Evolutionary conservation across 345 rosid genomes (phyloP).

Genomic region (Corchorus capsularis): DNA sequence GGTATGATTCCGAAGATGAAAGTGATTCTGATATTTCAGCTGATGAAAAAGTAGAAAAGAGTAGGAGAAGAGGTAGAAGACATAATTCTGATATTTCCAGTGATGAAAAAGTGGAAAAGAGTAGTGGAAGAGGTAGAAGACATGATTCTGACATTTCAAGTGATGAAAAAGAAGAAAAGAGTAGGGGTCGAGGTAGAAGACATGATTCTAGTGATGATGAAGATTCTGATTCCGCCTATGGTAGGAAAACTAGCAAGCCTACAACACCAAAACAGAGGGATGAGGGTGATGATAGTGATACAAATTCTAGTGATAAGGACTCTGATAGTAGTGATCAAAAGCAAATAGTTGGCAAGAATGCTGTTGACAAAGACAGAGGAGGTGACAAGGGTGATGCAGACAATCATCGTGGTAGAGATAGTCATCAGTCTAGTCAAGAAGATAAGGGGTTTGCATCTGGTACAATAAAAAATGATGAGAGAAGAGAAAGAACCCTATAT

Average conservation of each 20-base stretch:
- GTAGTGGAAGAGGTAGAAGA: conserved; percentile 21
- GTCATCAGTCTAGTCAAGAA: conserved; percentile 5
- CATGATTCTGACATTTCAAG: conserved; percentile 28
- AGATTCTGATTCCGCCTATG: conserved; percentile 28
- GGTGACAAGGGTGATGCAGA: conserved; percentile 14
- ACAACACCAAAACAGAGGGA: conserved; percentile 14
- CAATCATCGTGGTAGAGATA: not conserved
- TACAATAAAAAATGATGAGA: conserved; percentile 14
- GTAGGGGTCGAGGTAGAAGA: conserved; percentile 21
- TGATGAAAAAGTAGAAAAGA: conserved; percentile 20
- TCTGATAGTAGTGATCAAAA: conserved; percentile 27
- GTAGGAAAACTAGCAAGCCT: conserved; percentile 19
- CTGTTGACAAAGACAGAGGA: conserved; percentile 9
- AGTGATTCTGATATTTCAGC: conserved; percentile 20
- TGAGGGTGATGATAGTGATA: conserved; percentile 13
- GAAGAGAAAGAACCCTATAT: conserved; percentile 25
- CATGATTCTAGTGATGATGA: conserved; percentile 37
- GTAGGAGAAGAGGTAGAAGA: conserved; percentile 21
- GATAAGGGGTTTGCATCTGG: conserved; percentile 23
- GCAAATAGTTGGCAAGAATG: conserved; percentile 15
- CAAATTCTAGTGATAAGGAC: conserved; percentile 12
- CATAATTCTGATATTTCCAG: conserved; percentile 28
- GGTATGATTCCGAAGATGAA: conserved; percentile 18
- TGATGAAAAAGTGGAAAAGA: conserved; percentile 21
- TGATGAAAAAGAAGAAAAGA: conserved; percentile 20